Base-by-base conservation (phyloP, 2,329 filamentous ascomycete genomes). In the Verticillium albo-atrum region DNA sequence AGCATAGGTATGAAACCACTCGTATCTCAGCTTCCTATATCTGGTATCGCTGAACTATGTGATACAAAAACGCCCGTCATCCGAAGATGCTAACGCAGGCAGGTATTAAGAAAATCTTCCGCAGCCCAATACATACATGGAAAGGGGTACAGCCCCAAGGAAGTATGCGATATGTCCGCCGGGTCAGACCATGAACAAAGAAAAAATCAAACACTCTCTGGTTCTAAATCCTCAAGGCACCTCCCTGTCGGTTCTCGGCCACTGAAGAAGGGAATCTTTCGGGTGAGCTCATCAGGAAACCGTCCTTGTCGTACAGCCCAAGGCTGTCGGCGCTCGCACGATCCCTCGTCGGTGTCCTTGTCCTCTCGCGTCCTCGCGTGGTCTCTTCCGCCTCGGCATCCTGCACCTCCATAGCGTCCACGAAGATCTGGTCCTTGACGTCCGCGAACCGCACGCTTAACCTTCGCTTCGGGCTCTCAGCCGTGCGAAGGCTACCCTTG, bases 231-330 rank as follows among this genome's bases (percentile, higher is more conserved):
- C 70, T 68, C 63, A 71, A 56, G 37, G 65, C 60, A 51, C 65
- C 61, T 14, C 53, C 65, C 53, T 64, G 63, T 12, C 55, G 37
- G 1, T 51, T 23, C 20, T 58, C 59, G 2, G 26, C 25, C 23
- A 37, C 54, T 3, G 55, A 51, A 6, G 55, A 57, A n/a, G 61
- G 34, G 17, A 72, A 68, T 61, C 72, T 67, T n/a, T 74, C 74
- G 3, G 77, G 78, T 27, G 77, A 77, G 30, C 69, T 68, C 61
- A 76, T 71, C 60, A 80, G 64, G 56, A 81, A 81, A 2, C 78
- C 79, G 28, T 81, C 76, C 55, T 72, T 67, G 60, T 81, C 78
- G 61, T 81, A 81, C 55, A 79, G 57, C 1, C 75, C 75, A 30
- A 77, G 60, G 34, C 75, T 80, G 23, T 78, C 76, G 1, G 70